phyloP scores from a whole-genome alignment of 1,139 yeast genomes.

The Scheffersomyces cryptocercus region DNA sequence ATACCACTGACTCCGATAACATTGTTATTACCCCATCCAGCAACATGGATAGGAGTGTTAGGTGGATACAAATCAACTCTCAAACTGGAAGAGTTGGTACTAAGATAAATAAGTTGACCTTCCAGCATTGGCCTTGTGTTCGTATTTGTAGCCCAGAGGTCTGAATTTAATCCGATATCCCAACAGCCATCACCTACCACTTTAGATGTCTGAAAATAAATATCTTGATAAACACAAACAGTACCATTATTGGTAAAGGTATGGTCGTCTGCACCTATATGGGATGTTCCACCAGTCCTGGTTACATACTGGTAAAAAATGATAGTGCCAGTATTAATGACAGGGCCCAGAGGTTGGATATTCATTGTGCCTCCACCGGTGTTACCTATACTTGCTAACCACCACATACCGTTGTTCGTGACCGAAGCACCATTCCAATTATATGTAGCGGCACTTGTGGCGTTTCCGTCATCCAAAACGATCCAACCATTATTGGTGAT shows the following conservation, averaged over 20 bases:
- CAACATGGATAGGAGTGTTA: constrained; percentile 11
- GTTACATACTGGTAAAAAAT: constrained; percentile 6
- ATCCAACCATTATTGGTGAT: constrained; percentile 14
- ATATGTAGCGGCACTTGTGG: constrained; percentile 20
- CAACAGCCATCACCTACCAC: constrained; percentile 18
- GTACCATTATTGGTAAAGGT: constrained; percentile 14
- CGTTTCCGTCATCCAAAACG: constrained; percentile 15
- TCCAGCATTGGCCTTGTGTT: constrained; percentile 4
- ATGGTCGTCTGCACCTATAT: not conserved
- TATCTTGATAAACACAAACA: constrained; percentile 14
- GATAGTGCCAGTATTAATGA: constrained; percentile 10
- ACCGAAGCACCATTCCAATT: constrained; percentile 13
- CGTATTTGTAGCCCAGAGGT: constrained; percentile 11
- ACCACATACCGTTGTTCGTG: constrained; percentile 11
- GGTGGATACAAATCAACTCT: constrained; percentile 11
- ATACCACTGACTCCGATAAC: constrained; percentile 12
- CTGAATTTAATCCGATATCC: constrained; percentile 14
- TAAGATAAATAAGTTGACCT: constrained; percentile 12
- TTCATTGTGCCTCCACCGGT: constrained; percentile 13
- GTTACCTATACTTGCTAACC: constrained; percentile 14
- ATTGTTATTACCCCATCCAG: constrained; percentile 19
- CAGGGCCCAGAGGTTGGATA: constrained; percentile 8
- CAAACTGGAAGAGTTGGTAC: constrained; percentile 6
- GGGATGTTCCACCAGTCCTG: constrained; percentile 8
- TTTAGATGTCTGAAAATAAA: constrained; percentile 12